Conservation (phyloP, 1,284 basidiomycete species). For the Moesziomyces sp. region DNA sequence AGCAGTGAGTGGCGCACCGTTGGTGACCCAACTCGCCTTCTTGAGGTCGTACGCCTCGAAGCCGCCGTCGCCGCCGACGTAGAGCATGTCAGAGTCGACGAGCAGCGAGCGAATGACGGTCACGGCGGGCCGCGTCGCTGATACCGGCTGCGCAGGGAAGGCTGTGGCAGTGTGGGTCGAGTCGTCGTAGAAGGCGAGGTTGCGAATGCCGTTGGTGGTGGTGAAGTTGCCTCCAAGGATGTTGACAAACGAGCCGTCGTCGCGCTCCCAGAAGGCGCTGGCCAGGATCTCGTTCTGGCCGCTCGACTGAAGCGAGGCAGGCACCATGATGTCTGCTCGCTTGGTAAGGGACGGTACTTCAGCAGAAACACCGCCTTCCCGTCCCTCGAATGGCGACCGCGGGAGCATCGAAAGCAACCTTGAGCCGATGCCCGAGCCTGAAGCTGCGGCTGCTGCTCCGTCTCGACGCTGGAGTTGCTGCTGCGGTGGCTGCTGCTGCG, state of each 20-base stretch:
- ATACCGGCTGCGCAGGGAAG: conserved; percentile 68
- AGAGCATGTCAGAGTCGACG: conserved; percentile 58
- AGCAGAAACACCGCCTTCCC: neutral
- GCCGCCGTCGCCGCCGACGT: conserved; percentile 62
- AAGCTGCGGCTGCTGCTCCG: neutral
- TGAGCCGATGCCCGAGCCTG: conserved; percentile 14
- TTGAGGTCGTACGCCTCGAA: conserved; percentile 56
- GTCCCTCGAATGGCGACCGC: conserved; percentile 7
- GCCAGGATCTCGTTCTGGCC: conserved; percentile 83
- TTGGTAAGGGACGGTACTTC: conserved; percentile 25
- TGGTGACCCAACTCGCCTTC: conserved; percentile 48
- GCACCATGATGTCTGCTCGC: conserved; percentile 49
- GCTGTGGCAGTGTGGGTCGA: conserved; percentile 70
- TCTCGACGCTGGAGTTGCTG: conserved; percentile 6
- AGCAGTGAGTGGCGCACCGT: conserved; percentile 45
- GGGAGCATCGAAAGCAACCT: conserved; percentile 33
- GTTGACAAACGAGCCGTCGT: conserved; percentile 70
- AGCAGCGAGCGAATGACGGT: conserved; percentile 73
- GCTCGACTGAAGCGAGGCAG: conserved; percentile 71
- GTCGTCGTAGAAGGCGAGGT: conserved; percentile 81
- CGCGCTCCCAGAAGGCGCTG: conserved; percentile 90
- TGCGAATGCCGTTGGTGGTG: conserved; percentile 72
- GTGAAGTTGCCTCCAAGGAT: conserved; percentile 92
- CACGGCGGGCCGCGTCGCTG: conserved; percentile 4
- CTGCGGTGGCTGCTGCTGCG: conserved; percentile 10